These are phyloP conservation scores for Leucocoprinus leucothites DNA, from an alignment of 768 basidiomycete genomes.

Conservation along the genomic window DNA sequence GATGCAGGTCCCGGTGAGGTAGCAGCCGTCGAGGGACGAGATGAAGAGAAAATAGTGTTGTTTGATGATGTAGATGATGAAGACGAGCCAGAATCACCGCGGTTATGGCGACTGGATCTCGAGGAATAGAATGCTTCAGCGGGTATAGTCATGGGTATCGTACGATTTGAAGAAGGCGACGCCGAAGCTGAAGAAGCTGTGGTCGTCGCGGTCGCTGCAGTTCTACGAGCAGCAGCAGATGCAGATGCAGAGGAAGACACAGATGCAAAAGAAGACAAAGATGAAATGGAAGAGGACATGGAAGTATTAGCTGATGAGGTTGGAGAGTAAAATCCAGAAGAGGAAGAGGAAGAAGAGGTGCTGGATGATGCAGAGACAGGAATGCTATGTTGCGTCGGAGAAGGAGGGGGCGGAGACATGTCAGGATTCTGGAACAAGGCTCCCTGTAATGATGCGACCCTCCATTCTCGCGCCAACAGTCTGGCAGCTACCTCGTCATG, in stretches of 20 bases:
- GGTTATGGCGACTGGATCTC: not conserved
- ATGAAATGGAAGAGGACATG: not conserved
- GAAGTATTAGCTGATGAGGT: not conserved
- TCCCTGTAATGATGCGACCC: constrained; percentile 9
- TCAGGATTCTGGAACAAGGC: constrained; percentile 5
- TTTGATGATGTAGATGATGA: not conserved
- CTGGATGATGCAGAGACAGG: constrained; percentile 2
- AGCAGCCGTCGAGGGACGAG: not conserved
- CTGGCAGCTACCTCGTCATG: constrained; percentile 7
- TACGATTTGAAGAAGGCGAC: not conserved
- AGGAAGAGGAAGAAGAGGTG: not conserved
- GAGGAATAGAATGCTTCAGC: constrained; percentile 11
- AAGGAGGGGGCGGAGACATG: not conserved
- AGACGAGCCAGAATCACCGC: not conserved
- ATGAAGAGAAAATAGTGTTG: not conserved
- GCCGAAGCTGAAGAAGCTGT: not conserved
- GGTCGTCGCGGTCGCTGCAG: no score
- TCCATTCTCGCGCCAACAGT: constrained; percentile 7
- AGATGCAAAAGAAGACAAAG: not conserved
- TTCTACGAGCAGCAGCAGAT: constrained; percentile 3
- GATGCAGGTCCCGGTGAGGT: not conserved
- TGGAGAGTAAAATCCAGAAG: no score
- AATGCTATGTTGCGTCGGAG: not conserved
- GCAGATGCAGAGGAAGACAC: constrained; percentile 1
- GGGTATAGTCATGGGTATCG: constrained; percentile 8